A percentile compares a stretch with the other conserved stretches of the same genome.
Evolutionary conservation across 768 basidiomycete species (phyloP).

Genomic region (Pleurotus giganteus): DNA sequence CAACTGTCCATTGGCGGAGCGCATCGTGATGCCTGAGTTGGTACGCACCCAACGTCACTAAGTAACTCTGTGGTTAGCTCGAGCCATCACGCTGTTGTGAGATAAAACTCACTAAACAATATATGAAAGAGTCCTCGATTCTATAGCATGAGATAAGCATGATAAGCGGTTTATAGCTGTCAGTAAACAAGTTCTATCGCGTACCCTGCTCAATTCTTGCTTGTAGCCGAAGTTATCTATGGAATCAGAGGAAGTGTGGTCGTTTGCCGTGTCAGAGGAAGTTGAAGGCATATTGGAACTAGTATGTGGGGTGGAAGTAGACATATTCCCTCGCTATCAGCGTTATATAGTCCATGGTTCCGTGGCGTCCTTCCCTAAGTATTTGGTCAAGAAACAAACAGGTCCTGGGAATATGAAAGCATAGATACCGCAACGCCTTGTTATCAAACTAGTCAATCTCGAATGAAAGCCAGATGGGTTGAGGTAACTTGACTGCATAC

Average conservation of each 20-base stretch:
- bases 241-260: slow-evolving; percentile 19
- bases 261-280: slow-evolving; percentile 13
- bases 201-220: slow-evolving; percentile 54
- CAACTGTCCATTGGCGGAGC: slow-evolving; percentile 7
- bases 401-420: too few relatives aligned
- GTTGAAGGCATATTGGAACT: not conserved
- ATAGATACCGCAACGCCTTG: too few relatives aligned
- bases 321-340: too few relatives aligned
- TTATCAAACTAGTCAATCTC: too few relatives aligned
- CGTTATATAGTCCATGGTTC: too few relatives aligned
- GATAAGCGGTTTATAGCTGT: not conserved
- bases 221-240: slow-evolving; percentile 54
- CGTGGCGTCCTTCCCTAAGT: too few relatives aligned
- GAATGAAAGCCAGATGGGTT: too few relatives aligned
- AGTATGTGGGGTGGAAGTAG: too few relatives aligned
- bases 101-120: slow-evolving; percentile 45
- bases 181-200: slow-evolving; percentile 6
- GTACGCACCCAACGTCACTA: slow-evolving; percentile 49
- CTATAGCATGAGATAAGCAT: slow-evolving; percentile 21
- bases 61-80: not conserved
- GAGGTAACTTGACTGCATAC: too few relatives aligned
- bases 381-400: too few relatives aligned
- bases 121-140: slow-evolving; percentile 51
- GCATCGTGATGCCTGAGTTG: not conserved
- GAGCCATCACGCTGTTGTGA: not conserved